Evolutionary conservation across 176 grass and related monocot species (phyloP).

Genomic region (Zea luxurians): DNA sequence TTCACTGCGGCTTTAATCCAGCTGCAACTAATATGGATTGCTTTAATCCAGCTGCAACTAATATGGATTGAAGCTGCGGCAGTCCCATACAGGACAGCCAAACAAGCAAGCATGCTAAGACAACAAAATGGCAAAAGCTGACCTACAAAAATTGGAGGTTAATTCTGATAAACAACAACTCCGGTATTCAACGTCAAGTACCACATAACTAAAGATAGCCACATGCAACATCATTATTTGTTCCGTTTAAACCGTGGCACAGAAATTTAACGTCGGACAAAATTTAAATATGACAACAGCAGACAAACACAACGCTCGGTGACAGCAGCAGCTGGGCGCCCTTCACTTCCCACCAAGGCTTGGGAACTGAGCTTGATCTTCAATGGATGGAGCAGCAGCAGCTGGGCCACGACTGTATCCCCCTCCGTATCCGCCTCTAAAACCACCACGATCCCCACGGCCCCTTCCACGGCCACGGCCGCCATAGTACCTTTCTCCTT

Average conservation of each 20-base stretch:
- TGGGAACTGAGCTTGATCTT: slow-evolving; percentile 79
- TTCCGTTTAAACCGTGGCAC: slow-evolving; percentile 42
- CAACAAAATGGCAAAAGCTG: slow-evolving; percentile 36
- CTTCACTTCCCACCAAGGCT: slow-evolving; percentile 74
- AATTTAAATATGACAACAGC: slow-evolving; percentile 49
- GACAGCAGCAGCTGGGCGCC: not conserved
- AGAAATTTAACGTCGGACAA: slow-evolving; percentile 39
- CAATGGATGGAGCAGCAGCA: slow-evolving; percentile 53
- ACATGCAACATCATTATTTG: slow-evolving; percentile 54
- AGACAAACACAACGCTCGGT: slow-evolving; percentile 19
- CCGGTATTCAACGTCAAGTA: slow-evolving; percentile 43
- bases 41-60: no score
- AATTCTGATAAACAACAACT: slow-evolving; percentile 41
- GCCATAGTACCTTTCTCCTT: slow-evolving; percentile 64
- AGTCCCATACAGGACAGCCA: no score
- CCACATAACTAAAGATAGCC: slow-evolving; percentile 34
- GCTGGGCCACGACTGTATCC: slow-evolving; percentile 34
- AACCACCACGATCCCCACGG: slow-evolving; percentile 52
- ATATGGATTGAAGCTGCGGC: no score
- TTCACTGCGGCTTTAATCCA: no score
- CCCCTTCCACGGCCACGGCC: slow-evolving; percentile 70
- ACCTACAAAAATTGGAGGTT: slow-evolving; percentile 49
- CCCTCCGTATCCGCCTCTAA: slow-evolving; percentile 48
- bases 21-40: no score
- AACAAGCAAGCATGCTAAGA: no score